Evolutionary conservation across 805 yeast genomes (phyloP), one percentile per base, ranked within the genome.

Genomic region (Brettanomyces sp.): DNA sequence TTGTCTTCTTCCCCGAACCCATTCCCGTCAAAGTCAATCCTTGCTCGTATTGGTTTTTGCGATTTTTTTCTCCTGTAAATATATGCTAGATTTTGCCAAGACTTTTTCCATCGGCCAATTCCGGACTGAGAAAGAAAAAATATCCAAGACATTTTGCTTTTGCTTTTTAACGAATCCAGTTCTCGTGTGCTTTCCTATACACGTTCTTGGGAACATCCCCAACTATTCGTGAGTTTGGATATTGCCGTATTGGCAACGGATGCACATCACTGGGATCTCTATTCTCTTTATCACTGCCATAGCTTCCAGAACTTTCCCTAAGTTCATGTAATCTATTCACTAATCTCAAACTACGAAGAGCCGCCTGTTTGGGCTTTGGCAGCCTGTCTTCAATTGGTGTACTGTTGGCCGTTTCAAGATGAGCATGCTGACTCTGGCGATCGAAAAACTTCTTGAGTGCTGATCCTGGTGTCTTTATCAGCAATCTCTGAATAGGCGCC

Each of bases 401-500:
- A 12, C 42, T 39, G 21, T 24, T 18, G 33, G 4, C 12, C n/a
- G 14, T 21, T 8, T 41, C 23, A 11, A 30, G 1, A n/a, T 3
- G 12, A 9, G 44, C 44, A 18, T 47, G 46, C 7, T 44, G 44
- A 43, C 60, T 55, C 42, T 49, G 52, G 18, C 59, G 43, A 43
- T 53, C 53, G 43, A 56, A 46, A 47, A 49, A 43, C 5, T 47
- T 45, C 38, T 41, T 45, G 34, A 55, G 36, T n/a, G 51, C 47
- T 18, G 49, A 45, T 14, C 49, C 39, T 3, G 60, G 60, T 2
- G 57, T 48, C 22, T 23, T 36, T 23, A 55, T 44, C 51, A 50
- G 47, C n/a, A 47, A 52, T 1, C 53, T 34, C 21, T 49, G 50
- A n/a, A 56, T 40, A 5, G 60, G 59, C 4, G 58, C 57, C 41